These are phyloP conservation scores for Phytophthora brassicae DNA, from an alignment of 352 stramenopile genomes.

Conservation along the genomic window DNA sequence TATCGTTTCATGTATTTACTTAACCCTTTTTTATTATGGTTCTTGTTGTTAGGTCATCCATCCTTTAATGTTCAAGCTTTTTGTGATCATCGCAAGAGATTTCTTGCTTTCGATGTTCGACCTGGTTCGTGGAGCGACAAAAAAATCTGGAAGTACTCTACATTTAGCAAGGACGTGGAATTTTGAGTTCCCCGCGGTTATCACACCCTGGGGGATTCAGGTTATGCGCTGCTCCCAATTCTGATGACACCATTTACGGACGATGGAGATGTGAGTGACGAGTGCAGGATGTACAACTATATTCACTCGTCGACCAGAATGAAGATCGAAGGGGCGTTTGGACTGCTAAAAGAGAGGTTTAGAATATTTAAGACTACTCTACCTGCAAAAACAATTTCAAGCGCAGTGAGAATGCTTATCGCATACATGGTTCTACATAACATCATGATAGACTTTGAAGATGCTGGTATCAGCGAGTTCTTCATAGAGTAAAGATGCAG, in stretches of 20 bases:
- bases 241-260: not conserved
- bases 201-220: not conserved
- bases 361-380: not conserved
- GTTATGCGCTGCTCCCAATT: not conserved
- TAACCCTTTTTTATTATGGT: too few relatives aligned
- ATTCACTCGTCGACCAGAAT: not conserved
- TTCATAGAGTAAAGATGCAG: not conserved
- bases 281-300: not conserved
- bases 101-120: not conserved
- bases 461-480: not conserved
- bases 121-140: constrained; percentile 1
- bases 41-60: not conserved
- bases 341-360: not conserved
- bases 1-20: not conserved
- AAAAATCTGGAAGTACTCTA: not conserved
- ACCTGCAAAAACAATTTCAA: not conserved
- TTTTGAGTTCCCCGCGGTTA: not conserved
- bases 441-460: not conserved
- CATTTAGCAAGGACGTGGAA: not conserved
- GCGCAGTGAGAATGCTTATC: not conserved
- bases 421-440: not conserved
- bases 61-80: not conserved
- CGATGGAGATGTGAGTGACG: not conserved
- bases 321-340: not conserved
- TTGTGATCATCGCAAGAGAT: not conserved